These are phyloP conservation scores for Mortierella alpina DNA, from an alignment of 192 early-diverging fungal species.

Conservation along the genomic window DNA sequence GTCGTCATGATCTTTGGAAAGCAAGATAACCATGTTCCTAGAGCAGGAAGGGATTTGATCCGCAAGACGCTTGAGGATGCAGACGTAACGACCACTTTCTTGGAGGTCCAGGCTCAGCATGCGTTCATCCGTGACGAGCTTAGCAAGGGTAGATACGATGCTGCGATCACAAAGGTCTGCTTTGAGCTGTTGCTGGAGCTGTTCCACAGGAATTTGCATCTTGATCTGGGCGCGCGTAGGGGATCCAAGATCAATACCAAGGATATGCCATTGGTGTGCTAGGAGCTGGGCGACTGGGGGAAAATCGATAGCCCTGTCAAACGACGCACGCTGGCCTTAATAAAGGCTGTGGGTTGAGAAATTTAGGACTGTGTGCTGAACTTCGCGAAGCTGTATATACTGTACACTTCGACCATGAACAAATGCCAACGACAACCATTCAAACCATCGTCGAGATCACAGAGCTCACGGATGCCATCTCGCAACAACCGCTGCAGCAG, in stretches of 20 bases:
- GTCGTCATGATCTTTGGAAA: constrained; percentile 73
- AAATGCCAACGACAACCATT: no score
- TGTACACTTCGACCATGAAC: no score
- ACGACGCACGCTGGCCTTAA: no score
- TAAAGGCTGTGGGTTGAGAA: no score
- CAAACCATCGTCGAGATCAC: no score
- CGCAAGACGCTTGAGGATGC: constrained; percentile 62
- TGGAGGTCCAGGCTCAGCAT: constrained; percentile 72
- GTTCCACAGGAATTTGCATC: constrained; percentile 63
- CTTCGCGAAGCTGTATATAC: no score
- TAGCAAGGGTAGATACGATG: constrained; percentile 73
- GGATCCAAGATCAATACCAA: constrained; percentile 32
- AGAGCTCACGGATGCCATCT: no score
- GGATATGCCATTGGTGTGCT: constrained; percentile 38
- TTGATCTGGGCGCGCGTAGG: constrained; percentile 48
- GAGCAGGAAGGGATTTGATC: constrained; percentile 66
- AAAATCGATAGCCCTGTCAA: no score
- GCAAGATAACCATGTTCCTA: constrained; percentile 73
- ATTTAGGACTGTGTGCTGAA: no score
- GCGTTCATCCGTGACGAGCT: constrained; percentile 76
- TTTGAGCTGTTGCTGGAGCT: constrained; percentile 69
- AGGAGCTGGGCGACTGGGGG: not conserved
- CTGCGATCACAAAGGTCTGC: constrained; percentile 67
- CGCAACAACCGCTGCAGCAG: no score
- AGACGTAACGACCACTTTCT: constrained; percentile 64